Base-by-base conservation (phyloP, 2,329 filamentous ascomycete genomes). In the Bisporella sp. region DNA sequence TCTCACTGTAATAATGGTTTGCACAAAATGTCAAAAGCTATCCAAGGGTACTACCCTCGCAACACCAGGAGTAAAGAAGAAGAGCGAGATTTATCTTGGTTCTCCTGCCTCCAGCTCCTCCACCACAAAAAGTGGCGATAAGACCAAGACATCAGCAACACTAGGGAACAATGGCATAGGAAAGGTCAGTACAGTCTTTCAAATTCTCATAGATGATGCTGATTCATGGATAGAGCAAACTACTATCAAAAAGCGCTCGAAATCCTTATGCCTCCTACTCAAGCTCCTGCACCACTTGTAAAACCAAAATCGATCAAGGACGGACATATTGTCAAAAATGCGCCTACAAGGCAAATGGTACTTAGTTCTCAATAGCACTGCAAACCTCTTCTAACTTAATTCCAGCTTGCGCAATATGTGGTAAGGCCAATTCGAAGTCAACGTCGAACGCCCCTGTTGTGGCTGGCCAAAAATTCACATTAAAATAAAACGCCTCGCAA, bases 191-290 rank as follows among this genome's bases (percentile, higher is more conserved):
- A 21, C 28, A 28, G 33, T 28, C 21, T 29, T 40, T 11, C 11
- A 4, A 41, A 29, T 3, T 2, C 29, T 12, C 13, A n/a, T 31
- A 28, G 41, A 12, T 32, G 6, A 46, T 56, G 13, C 49, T 21
- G 6, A 35, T 21, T 37, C 8, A 33, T 33, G 12, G 31, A 6
- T 50, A 82, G 79, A 84, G 77, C 66, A 85, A 85, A 64, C 71
- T 84, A 4, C 68, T 84, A 32, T 84, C 79, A 51, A 78, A 82
- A 57, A 73, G 75, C 44, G 82, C 82, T 32, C 81, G 83, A 66
- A 84, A 85, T 55, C 81, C 81, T 0, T 85, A 82, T 57, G 80
- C 80, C 2, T 74, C 79, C 48, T 84, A 84, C 63, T 73, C 80
- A 7, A 81, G 78, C 59, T 74, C 76, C 0, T 85, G 81, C 59